A percentile compares a stretch with the other conserved stretches of the same genome.
These are phyloP conservation scores for Coniella vitis DNA, from an alignment of 2,329 filamentous ascomycete species.

Conservation along the genomic window DNA sequence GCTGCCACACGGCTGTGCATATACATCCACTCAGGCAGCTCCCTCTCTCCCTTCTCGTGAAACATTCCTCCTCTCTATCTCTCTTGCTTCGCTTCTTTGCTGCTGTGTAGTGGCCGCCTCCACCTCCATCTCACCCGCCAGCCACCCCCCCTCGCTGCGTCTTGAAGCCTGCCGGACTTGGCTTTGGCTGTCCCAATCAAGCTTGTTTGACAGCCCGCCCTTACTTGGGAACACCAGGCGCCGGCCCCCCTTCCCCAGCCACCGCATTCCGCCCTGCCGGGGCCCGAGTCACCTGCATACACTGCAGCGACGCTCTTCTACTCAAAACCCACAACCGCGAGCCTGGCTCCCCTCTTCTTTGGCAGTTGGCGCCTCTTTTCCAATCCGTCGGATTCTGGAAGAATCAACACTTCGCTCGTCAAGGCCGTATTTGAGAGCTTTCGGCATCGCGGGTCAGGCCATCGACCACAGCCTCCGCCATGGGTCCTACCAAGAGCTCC, in stretches of 20 bases:
- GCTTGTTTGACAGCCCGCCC: neutral
- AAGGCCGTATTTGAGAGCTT: constrained; percentile 26
- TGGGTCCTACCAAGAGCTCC: constrained; percentile 36
- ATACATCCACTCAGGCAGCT: no score
- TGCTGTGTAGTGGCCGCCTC: no score
- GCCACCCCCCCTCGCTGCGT: neutral
- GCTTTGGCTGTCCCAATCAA: neutral
- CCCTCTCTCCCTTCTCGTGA: no score
- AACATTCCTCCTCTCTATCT: no score
- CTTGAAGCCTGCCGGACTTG: neutral
- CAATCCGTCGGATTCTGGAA: neutral
- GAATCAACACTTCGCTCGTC: neutral
- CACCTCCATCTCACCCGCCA: neutral
- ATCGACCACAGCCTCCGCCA: constrained; percentile 34
- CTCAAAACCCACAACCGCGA: neutral
- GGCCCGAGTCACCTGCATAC: neutral
- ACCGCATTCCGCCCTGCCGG: constrained; percentile 1
- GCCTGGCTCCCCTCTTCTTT: neutral
- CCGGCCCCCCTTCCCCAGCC: neutral
- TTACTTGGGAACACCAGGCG: neutral
- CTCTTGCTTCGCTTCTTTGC: no score
- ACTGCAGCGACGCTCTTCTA: neutral
- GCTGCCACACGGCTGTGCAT: no score
- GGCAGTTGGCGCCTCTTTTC: neutral
- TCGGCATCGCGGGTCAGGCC: constrained; percentile 47